A percentile compares a stretch with the other conserved stretches of the same genome.
These are phyloP conservation scores for Sugiyamaella floridensis DNA, from an alignment of 805 yeast genomes.

Conservation along the genomic window DNA sequence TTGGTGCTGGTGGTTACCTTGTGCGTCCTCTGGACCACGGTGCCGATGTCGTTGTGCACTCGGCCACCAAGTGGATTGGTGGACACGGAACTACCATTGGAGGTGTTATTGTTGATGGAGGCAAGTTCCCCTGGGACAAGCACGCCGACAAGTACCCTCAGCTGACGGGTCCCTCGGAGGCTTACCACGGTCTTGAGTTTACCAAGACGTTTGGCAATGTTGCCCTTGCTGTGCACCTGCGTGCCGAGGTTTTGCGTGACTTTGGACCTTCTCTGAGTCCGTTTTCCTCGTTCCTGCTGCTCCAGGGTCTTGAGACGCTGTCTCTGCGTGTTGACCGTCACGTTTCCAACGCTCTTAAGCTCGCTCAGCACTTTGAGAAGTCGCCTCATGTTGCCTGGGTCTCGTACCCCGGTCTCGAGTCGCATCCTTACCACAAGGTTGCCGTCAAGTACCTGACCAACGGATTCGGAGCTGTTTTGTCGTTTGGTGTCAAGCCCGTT, in stretches of 20 bases:
- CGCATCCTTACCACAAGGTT: slow-evolving; percentile 68
- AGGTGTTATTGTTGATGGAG: slow-evolving; percentile 84
- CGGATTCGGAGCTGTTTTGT: slow-evolving; percentile 82
- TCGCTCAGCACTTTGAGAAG: slow-evolving; percentile 69
- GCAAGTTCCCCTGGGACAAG: slow-evolving; percentile 86
- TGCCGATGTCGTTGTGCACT: slow-evolving; percentile 86
- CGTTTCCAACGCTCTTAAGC: slow-evolving; percentile 67
- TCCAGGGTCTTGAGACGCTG: slow-evolving; percentile 92
- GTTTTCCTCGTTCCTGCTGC: slow-evolving; percentile 73
- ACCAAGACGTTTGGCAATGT: slow-evolving; percentile 74
- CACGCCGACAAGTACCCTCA: slow-evolving; percentile 87
- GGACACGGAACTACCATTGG: slow-evolving; percentile 96
- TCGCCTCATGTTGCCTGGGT: slow-evolving; percentile 76
- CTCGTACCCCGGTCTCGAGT: slow-evolving; percentile 81
- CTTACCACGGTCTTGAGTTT: slow-evolving; percentile 83
- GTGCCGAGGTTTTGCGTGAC: slow-evolving; percentile 84
- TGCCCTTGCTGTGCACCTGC: slow-evolving; percentile 73
- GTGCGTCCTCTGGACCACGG: slow-evolving; percentile 81
- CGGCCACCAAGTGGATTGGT: slow-evolving; percentile 97
- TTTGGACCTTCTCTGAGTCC: slow-evolving; percentile 87
- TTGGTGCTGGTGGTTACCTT: slow-evolving; percentile 92
- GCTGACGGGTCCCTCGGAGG: slow-evolving; percentile 83
- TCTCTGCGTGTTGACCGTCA: slow-evolving; percentile 93
- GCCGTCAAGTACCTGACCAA: slow-evolving; percentile 76
- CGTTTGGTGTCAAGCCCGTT: slow-evolving; percentile 75